Conservation (phyloP, 1,284 basidiomycete genomes). For the Golubevia pallescens region DNA sequence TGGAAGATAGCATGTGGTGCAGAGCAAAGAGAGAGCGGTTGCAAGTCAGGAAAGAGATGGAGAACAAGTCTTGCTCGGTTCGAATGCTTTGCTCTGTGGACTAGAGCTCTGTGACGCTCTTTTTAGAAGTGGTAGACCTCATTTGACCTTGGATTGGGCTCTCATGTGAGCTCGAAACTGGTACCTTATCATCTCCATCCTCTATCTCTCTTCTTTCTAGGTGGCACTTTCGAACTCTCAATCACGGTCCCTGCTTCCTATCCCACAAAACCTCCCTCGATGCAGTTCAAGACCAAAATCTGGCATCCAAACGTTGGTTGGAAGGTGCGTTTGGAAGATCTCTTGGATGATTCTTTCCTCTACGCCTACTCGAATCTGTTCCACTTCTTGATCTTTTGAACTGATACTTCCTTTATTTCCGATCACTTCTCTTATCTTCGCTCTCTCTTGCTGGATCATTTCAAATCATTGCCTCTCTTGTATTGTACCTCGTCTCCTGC, state of each 20-base stretch:
- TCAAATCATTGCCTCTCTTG: not conserved
- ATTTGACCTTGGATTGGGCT: too few species aligned
- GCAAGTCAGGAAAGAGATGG: not conserved
- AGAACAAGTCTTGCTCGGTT: too few species aligned
- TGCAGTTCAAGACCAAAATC: constrained; percentile 46
- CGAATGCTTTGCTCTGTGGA: too few species aligned
- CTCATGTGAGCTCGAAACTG: too few species aligned
- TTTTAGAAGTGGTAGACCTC: too few species aligned
- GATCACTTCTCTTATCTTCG: not conserved
- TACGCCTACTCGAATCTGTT: not conserved
- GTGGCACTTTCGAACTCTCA: constrained; percentile 33
- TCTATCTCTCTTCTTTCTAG: constrained; percentile 3
- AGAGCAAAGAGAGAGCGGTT: not conserved
- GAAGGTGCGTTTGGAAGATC: constrained; percentile 19
- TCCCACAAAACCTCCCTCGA: constrained; percentile 54
- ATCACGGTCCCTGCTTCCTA: constrained; percentile 42
- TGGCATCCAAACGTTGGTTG: constrained; percentile 58
- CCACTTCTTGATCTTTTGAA: too few species aligned
- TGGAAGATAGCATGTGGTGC: not conserved
- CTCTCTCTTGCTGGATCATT: not conserved
- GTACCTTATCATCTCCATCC: constrained; percentile 1
- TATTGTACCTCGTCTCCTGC: not conserved
- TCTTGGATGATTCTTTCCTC: not conserved
- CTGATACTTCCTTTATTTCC: too few species aligned
- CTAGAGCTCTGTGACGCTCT: too few species aligned